These are phyloP conservation scores for Aspergillus incahuasiensis DNA, from an alignment of 495 filamentous ascomycete genomes.

Conservation along the genomic window DNA sequence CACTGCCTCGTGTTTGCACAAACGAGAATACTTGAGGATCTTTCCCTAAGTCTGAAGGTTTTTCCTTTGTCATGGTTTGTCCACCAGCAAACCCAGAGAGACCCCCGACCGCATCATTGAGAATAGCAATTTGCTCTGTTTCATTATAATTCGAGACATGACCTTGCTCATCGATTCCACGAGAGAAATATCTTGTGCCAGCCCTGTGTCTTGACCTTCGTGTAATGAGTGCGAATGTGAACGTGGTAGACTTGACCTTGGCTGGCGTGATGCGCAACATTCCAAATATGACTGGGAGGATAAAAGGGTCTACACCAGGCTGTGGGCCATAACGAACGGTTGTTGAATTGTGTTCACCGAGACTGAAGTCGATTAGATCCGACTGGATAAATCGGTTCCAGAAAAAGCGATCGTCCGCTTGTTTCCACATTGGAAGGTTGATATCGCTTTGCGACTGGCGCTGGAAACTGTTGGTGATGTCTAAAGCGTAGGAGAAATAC, in stretches of 20 bases:
- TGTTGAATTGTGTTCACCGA: constrained; percentile 37
- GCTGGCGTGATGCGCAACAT: constrained; percentile 86
- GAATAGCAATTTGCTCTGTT: constrained; percentile 83
- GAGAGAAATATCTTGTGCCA: constrained; percentile 90
- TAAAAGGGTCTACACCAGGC: constrained; percentile 81
- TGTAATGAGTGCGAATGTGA: constrained; percentile 85
- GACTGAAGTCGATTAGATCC: constrained; percentile 83
- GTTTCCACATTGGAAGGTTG: constrained; percentile 75
- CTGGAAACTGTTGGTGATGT: constrained; percentile 93
- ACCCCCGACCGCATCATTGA: constrained; percentile 73
- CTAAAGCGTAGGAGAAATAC: constrained; percentile 97
- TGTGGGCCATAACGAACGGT: constrained; percentile 60
- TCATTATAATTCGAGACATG: constrained; percentile 97
- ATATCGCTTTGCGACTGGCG: constrained; percentile 71
- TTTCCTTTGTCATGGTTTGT: constrained; percentile 67
- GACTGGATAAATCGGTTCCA: constrained; percentile 93
- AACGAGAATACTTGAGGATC: constrained; percentile 89
- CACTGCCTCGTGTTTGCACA: constrained; percentile 91
- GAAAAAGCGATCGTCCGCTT: constrained; percentile 96
- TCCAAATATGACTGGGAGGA: constrained; percentile 89
- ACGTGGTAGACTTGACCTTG: constrained; percentile 69
- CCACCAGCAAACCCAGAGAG: constrained; percentile 78
- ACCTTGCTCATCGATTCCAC: constrained; percentile 89
- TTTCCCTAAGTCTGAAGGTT: constrained; percentile 50
- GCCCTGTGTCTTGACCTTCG: constrained; percentile 78